Evolutionary conservation across 371 early-diverging fungal genomes (phyloP).

Genomic region (Mucor plumbeus): DNA sequence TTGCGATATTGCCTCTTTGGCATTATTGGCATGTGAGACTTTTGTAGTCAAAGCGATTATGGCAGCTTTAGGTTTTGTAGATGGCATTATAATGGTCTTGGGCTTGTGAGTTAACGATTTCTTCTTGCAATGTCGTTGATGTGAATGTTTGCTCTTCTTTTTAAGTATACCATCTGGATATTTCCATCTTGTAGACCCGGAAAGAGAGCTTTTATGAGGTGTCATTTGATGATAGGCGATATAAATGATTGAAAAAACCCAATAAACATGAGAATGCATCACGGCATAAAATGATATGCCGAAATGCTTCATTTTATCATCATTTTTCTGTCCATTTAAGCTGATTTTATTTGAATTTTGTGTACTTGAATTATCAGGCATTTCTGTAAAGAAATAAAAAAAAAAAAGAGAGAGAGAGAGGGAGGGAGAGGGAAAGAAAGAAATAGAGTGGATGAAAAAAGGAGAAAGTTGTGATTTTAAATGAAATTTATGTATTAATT

Average conservation of each 20-base stretch:
- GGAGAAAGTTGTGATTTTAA: constrained; percentile 6
- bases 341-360: no score
- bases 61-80: constrained; percentile 4
- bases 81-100: background rate
- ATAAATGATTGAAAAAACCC: constrained; percentile 29
- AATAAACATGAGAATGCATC: constrained; percentile 23
- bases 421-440: background rate
- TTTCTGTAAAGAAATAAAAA: background rate
- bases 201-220: background rate
- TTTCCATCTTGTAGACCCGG: background rate
- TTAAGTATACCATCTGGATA: background rate
- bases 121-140: background rate
- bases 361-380: background rate
- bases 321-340: background rate
- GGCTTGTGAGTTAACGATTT: constrained; percentile 8
- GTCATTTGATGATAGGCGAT: constrained; percentile 20
- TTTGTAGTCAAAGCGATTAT: background rate
- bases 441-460: background rate
- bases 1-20: background rate
- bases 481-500: background rate
- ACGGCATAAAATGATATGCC: constrained; percentile 18
- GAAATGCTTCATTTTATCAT: background rate
- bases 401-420: background rate
- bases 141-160: background rate
- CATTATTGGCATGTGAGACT: background rate